phyloP scores from a whole-genome alignment of 495 filamentous ascomycete genomes.

The Chaetomium tenue region DNA sequence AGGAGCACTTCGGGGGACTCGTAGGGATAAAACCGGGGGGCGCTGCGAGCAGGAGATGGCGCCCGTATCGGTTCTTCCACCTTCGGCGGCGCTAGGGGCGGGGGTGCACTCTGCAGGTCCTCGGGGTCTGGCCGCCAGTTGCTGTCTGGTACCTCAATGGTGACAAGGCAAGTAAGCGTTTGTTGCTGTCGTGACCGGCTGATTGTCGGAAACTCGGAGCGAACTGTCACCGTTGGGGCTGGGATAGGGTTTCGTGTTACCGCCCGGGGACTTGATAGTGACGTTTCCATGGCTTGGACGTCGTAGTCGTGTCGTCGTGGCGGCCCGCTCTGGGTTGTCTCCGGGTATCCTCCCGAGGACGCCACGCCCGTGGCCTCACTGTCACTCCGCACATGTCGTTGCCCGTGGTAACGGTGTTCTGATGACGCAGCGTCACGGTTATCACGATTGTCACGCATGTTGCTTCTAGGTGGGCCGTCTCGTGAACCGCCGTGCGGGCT shows the following conservation, averaged over 20 bases:
- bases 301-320: slow-evolving; percentile 88
- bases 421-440: slow-evolving; percentile 58
- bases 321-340: slow-evolving; percentile 57
- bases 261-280: slow-evolving; percentile 69
- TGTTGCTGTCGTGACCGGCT: slow-evolving; percentile 92
- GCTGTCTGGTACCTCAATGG: slow-evolving; percentile 88
- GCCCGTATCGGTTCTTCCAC: slow-evolving; percentile 50
- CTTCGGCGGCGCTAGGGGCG: slow-evolving; percentile 44
- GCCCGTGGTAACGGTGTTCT: slow-evolving; percentile 60
- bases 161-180: slow-evolving; percentile 88
- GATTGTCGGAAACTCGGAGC: slow-evolving; percentile 94
- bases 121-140: slow-evolving; percentile 88
- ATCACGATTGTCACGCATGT: slow-evolving; percentile 48
- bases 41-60: slow-evolving; percentile 52
- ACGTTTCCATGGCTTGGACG: slow-evolving; percentile 92
- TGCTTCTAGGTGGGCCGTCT: slow-evolving; percentile 31
- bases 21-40: slow-evolving; percentile 57
- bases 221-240: slow-evolving; percentile 82
- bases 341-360: slow-evolving; percentile 73
- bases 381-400: slow-evolving; percentile 71
- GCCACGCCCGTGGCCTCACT: slow-evolving; percentile 68
- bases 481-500: slow-evolving; percentile 21
- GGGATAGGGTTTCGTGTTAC: slow-evolving; percentile 87
- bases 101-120: slow-evolving; percentile 67
- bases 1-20: slow-evolving; percentile 68